A percentile compares a stretch with the other conserved stretches of the same genome.
phyloP scores from a whole-genome alignment of 805 yeast species.

The Pichia exigua region DNA sequence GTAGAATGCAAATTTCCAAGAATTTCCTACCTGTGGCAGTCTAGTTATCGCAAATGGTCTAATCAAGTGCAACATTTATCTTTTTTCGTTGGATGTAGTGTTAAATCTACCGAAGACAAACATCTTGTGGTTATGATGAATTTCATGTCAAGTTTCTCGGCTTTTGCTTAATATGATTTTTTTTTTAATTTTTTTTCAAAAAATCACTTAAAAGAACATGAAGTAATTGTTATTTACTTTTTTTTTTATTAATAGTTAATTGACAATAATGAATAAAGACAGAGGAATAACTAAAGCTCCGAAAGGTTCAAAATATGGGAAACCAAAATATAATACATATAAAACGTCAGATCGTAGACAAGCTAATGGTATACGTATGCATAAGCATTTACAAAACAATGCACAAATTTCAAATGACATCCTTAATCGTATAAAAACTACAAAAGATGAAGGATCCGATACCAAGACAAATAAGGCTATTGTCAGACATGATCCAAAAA shows the following conservation, averaged over 20 bases:
- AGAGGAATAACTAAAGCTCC: neutral
- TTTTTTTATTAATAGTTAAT: neutral
- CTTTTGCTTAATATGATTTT: neutral
- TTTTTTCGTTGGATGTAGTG: neutral
- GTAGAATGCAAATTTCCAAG: neutral
- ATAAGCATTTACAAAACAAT: constrained; percentile 27
- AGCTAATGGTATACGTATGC: constrained; percentile 46
- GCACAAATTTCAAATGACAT: neutral
- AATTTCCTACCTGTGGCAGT: neutral
- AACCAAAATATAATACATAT: constrained; percentile 10
- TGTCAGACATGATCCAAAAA: constrained; percentile 32
- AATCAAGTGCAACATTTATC: neutral
- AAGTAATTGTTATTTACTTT: too few relatives aligned
- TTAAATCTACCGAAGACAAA: too few relatives aligned
- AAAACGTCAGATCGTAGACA: constrained; percentile 47
- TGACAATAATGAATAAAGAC: neutral
- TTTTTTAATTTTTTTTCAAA: too few relatives aligned
- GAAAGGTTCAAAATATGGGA: constrained; percentile 4
- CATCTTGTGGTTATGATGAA: too few relatives aligned
- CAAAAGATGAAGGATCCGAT: neutral
- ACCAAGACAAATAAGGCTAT: constrained; percentile 26
- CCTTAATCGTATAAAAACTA: constrained; percentile 1
- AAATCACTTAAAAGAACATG: too few relatives aligned
- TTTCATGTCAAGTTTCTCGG: neutral
- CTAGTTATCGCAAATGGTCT: neutral